phyloP scores from a whole-genome alignment of 2,329 filamentous ascomycete species.

The Xylaria sp. region DNA sequence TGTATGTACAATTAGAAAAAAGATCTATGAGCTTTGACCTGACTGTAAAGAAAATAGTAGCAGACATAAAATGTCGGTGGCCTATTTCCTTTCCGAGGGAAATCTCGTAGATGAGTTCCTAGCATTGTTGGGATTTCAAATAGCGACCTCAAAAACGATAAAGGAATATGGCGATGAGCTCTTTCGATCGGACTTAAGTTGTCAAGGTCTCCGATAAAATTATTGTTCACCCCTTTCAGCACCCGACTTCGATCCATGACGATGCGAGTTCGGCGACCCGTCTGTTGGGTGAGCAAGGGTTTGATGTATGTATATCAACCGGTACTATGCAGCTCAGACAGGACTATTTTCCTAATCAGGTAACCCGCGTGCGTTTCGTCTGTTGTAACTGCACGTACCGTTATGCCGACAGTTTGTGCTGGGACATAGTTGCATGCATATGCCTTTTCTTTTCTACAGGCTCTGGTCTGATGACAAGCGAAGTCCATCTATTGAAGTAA shows the following conservation, averaged over 20 bases:
- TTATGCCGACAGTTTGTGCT: not conserved
- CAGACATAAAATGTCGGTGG: not conserved
- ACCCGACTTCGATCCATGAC: not conserved
- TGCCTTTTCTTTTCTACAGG: not conserved
- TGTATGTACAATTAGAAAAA: constrained; percentile 1
- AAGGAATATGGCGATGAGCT: not conserved
- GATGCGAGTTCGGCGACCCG: constrained; percentile 8
- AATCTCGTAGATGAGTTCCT: not conserved
- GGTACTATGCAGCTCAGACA: not conserved
- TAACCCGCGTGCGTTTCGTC: not conserved
- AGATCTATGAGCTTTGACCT: not conserved
- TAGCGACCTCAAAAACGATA: not conserved
- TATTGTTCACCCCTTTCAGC: not conserved
- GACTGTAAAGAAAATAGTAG: not conserved
- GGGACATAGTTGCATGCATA: not conserved
- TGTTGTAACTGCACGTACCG: not conserved
- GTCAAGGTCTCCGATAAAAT: no score
- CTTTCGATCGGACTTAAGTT: not conserved
- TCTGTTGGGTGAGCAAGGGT: not conserved
- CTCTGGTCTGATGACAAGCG: not conserved
- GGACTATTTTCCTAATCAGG: constrained; percentile 4
- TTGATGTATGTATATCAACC: not conserved
- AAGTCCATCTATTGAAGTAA: not conserved
- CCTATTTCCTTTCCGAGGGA: not conserved
- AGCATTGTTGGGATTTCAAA: not conserved